Evolutionary conservation across 176 grass and related monocot genomes (phyloP), one percentile per base, ranked within the genome.

Genomic region (Lolium multiflorum): DNA sequence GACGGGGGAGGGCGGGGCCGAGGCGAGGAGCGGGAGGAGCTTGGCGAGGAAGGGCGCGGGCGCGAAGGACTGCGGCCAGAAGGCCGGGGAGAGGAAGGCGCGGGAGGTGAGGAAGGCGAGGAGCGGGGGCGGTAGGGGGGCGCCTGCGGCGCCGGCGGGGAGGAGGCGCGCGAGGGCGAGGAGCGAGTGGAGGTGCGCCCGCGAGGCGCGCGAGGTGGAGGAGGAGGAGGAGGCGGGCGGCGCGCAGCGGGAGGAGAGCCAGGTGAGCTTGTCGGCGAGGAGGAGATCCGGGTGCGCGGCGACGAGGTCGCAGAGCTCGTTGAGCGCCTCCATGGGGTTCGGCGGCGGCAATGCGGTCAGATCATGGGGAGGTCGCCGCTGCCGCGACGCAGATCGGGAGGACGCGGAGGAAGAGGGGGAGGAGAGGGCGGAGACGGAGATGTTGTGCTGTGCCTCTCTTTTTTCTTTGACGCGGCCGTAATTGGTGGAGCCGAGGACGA

Each of bases 281-380:
- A 96, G 94, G 69, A 96, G 92, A 86, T 96, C 97, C 69, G 94
- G 97, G 84, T 96, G 90, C 81, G 93, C 81, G 18, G 92, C 78
- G 88, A 99, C 91, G 76, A 99, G 90, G 87, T 96, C 94, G 87
- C 94, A 96, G 88, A 99, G 97, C 87, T 99, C 91, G 85, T 91
- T 91, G 58, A 99, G 93, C 74, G 93, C 93, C 86, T 98, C 96
- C 96, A 98, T 98, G 52, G 14, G 78, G 56, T 59, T 77, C 50
- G 48, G 83, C 54, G 52, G 74, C 82, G 84, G 81, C 80, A 89
- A 88, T 86, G 77, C 57, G 62, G 77, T 87, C 81, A 90, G 88
- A 90, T 85, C 81, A 94, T 87, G 86, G 63, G 31, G 31, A 3
- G 2, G 84, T 57, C 50, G 75, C 13, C 54, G 66, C 82, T 47